Evolutionary conservation across 495 filamentous ascomycete species (phyloP).

Genomic region (Entonaema liquescens): DNA sequence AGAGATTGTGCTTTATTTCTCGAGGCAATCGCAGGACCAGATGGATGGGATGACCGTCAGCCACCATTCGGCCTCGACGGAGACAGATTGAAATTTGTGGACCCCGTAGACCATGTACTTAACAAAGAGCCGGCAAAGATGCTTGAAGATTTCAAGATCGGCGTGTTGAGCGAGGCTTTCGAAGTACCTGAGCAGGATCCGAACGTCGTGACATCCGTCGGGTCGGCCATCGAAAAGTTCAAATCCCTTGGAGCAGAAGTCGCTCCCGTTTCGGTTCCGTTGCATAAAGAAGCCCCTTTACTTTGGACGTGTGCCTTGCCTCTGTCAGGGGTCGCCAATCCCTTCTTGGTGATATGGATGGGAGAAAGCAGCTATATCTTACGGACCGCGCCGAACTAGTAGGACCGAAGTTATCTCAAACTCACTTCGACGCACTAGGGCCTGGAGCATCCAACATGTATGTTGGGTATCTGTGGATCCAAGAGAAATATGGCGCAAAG

Average conservation of each 20-base stretch:
- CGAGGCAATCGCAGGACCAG: slow-evolving; percentile 62
- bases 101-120: slow-evolving; percentile 38
- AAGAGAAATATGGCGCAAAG: slow-evolving; percentile 43
- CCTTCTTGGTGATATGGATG: slow-evolving; percentile 43
- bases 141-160: slow-evolving; percentile 62
- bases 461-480: slow-evolving; percentile 44
- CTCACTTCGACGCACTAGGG: slow-evolving; percentile 48
- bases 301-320: slow-evolving; percentile 57
- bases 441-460: slow-evolving; percentile 49
- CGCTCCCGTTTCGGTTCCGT: slow-evolving; percentile 61
- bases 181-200: slow-evolving; percentile 53
- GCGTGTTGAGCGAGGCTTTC: slow-evolving; percentile 61
- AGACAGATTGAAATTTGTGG: slow-evolving; percentile 43
- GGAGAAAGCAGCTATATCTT: slow-evolving; percentile 47
- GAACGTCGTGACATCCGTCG: slow-evolving; percentile 52
- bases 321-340: slow-evolving; percentile 39
- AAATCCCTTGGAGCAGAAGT: slow-evolving; percentile 61
- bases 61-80: slow-evolving; percentile 55
- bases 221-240: slow-evolving; percentile 57
- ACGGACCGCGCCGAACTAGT: slow-evolving; percentile 42
- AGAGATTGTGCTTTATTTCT: slow-evolving; percentile 61
- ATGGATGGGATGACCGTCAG: slow-evolving; percentile 65
- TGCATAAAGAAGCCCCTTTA: slow-evolving; percentile 56
- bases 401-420: slow-evolving; percentile 44
- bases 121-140: slow-evolving; percentile 30